These are phyloP conservation scores for Pichiaceae sp. DNA, from an alignment of 1,139 yeast genomes.

Conservation along the genomic window DNA sequence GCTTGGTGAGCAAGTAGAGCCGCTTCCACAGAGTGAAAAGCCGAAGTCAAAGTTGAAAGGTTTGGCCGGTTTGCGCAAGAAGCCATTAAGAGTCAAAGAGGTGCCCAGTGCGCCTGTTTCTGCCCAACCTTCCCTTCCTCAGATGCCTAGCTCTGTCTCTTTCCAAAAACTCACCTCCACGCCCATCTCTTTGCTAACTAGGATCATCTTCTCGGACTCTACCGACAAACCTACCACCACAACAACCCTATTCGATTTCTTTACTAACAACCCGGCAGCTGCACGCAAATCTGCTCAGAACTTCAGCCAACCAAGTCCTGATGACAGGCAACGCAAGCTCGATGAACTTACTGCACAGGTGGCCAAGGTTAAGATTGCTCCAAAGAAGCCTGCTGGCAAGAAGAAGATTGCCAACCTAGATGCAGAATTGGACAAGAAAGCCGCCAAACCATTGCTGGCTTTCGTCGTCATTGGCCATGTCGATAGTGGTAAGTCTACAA, in stretches of 20 bases:
- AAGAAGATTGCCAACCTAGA: conserved; percentile 31
- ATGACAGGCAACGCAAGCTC: conserved; percentile 52
- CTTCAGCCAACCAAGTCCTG: conserved; percentile 74
- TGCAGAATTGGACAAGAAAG: conserved; percentile 31
- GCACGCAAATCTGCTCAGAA: conserved; percentile 41
- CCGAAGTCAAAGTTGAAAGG: not conserved
- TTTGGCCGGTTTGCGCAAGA: too few relatives aligned
- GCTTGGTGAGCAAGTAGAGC: not conserved
- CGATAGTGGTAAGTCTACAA: conserved; percentile 95
- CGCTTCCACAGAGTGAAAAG: too few relatives aligned
- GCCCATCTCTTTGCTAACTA: not conserved
- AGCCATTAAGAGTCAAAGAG: too few relatives aligned
- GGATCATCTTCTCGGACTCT: not conserved
- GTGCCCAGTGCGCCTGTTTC: too few relatives aligned
- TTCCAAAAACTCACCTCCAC: not conserved
- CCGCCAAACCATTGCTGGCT: conserved; percentile 55
- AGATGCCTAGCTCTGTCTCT: not conserved
- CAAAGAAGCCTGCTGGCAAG: conserved; percentile 8
- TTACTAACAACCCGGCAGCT: conserved; percentile 32
- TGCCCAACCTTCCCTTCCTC: too few relatives aligned
- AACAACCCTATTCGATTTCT: conserved; percentile 3
- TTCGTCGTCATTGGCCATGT: conserved; percentile 94
- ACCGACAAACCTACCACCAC: not conserved
- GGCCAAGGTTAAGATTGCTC: conserved; percentile 14
- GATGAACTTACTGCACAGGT: conserved; percentile 23